Evolutionary conservation across 441 rosid species (phyloP), one percentile per base, ranked within the genome.

Genomic region (Brassica balearica): DNA sequence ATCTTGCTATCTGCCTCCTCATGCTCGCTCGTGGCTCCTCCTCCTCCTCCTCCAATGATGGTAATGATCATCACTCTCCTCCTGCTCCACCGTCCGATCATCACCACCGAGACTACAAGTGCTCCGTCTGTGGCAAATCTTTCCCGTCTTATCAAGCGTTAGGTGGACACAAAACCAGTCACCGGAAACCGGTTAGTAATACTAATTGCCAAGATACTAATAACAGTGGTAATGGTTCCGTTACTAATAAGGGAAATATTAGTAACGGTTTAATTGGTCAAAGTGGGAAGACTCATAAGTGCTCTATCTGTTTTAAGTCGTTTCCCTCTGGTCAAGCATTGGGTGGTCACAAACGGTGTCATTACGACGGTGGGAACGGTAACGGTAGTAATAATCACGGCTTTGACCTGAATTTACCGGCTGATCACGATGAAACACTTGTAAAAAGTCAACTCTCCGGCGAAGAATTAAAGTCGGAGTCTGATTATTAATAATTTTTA

Each of bases 311-410:
- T 69, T 86, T 82, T 77, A 87, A 80, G 84, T 70, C 78, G 12
- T 88, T 90, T 65, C 82, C 88, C 2, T 85, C 92, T 0, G 91
- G 92, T 60, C 92, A 90, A 85, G 90, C 91, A 11, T 77, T 90
- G 9, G 94, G 92, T 3, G 92, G 94, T 58, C 94, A 90, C 77
- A 88, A 90, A 76, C 82, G 94, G 46, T 79, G 91, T 74, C 94
- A 90, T 78, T 88, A 83, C 58, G 90, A 85, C 23, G 88, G 79
- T 53, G 88, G 82, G 51, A 68, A 43, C 51, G 51, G n/a, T 1
- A 43, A 64, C 79, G 15, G 22, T 59, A 41, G 7, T 6, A 65
- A n/a, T 19, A 43, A 51, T 10, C 63, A 69, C 17, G 65, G 71
- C 3, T 79, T 74, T 74, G 82, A 79, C 55, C 48, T 79, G 32